phyloP scores from a whole-genome alignment of 768 basidiomycete genomes.

The Tulasnella sp. region DNA sequence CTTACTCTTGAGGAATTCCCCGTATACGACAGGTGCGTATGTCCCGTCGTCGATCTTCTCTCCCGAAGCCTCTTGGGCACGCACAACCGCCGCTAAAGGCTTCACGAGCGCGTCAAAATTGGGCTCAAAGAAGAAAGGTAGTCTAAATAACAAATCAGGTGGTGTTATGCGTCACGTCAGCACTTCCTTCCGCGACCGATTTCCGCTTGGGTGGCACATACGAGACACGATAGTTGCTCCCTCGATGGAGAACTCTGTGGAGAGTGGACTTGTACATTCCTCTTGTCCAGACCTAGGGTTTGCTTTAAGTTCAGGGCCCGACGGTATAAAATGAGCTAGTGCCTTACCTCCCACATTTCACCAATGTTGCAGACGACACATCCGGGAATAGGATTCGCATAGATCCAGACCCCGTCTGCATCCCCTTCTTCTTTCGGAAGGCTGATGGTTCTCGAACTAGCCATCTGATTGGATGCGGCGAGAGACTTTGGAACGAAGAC shows the following conservation, averaged over 20 bases:
- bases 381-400: conserved; percentile 75
- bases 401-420: conserved; percentile 69
- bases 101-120: conserved; percentile 68
- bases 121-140: conserved; percentile 94
- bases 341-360: conserved; percentile 55
- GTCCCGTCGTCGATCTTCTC: conserved; percentile 16
- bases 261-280: conserved; percentile 84
- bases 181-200: neutral
- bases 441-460: neutral
- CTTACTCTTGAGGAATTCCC: conserved; percentile 70
- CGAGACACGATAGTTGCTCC: conserved; percentile 73
- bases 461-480: neutral
- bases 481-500: conserved; percentile 56
- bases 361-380: conserved; percentile 90
- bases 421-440: conserved; percentile 49
- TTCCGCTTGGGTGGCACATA: conserved; percentile 38
- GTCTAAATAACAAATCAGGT: conserved; percentile 40
- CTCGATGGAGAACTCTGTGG: conserved; percentile 80
- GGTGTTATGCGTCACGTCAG: neutral
- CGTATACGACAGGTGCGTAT: conserved; percentile 60
- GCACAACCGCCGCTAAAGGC: conserved; percentile 59
- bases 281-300: conserved; percentile 76
- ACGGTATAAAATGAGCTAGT: neutral
- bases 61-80: conserved; percentile 35
- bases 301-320: neutral